Evolutionary conservation across 345 rosid species (phyloP).

Genomic region (Passiflora organensis): DNA sequence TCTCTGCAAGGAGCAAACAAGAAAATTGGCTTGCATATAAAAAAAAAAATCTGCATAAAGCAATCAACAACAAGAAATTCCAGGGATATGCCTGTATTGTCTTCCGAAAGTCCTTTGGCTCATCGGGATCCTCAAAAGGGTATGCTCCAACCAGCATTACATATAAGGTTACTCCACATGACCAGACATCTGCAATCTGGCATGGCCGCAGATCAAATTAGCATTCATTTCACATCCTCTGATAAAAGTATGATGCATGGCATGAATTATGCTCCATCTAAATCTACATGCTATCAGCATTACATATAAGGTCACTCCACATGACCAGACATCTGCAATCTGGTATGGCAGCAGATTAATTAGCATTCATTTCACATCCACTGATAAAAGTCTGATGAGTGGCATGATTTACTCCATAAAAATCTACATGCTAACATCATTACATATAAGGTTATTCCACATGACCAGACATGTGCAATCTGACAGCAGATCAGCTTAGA

Average conservation of each 20-base stretch:
- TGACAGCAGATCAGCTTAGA: too few species aligned
- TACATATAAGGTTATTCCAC: slow-evolving; percentile 29
- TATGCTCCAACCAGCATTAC: slow-evolving; percentile 30
- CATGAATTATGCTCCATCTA: too few species aligned
- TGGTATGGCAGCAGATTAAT: slow-evolving; percentile 8
- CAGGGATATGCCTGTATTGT: slow-evolving; percentile 19
- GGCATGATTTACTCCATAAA: too few species aligned
- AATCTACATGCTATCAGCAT: slow-evolving; percentile 1
- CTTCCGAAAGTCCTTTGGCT: slow-evolving; percentile 30
- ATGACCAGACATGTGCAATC: slow-evolving; percentile 36
- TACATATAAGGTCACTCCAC: slow-evolving; percentile 30
- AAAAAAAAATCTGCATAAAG: not conserved
- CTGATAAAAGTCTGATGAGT: too few species aligned
- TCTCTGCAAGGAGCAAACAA: slow-evolving; percentile 23
- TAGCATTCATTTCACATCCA: not conserved
- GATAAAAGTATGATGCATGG: too few species aligned
- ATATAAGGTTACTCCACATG: slow-evolving; percentile 30
- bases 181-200: slow-evolving; percentile 37
- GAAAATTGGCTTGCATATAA: not conserved
- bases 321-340: slow-evolving; percentile 37
- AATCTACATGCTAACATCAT: not conserved
- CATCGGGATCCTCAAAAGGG: slow-evolving; percentile 34
- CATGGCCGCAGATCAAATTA: not conserved
- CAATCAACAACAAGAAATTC: not conserved
- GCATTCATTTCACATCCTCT: not conserved